Evolutionary conservation across 169 alveolate genomes (phyloP), one percentile per base, ranked within the genome.

Genomic region (Besnoitia besnoiti): DNA sequence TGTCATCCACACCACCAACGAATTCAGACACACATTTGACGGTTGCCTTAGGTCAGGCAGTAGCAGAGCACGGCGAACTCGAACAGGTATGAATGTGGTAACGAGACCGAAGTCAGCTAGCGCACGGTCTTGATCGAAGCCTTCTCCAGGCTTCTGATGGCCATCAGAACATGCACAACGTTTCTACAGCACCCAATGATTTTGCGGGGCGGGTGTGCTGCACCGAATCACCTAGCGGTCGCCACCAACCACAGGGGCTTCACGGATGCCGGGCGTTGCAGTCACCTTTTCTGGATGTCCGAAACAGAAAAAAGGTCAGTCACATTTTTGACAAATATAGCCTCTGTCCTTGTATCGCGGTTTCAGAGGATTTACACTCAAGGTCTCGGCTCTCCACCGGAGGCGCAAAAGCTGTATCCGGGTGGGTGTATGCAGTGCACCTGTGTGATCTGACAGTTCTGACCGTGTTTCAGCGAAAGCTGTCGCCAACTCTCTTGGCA

Each of bases 341-440:
- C 24, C 14, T n/a, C n/a, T n/a, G n/a, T n/a, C n/a, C 46, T n/a
- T 67, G 44, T 67, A 39, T 77, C 59, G 80, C 55, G 46, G 30
- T 0, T 73, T 73, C 84, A 77, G 87, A 77, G 87, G 40, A 42
- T 59, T 4, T 77, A 77, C 87, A 77, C 87, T 19, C 87, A 77
- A 77, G 87, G 62, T 5, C 27, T 3, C 49, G 24, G 49, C 0
- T 21, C 84, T 24, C 47, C 40, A 12, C 10, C 84, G 40, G 33
- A 73, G 46, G 10, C 30, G 73, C 73, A 55, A 10, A 33, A 21
- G 30, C 16, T 33, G 27, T 55, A 27, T 21, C 73, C 73, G 0
- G 35, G 73, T 55, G 73, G 27, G 73, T 5, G 0, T 21, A 24
- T n/a, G n/a, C n/a, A n/a, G n/a, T n/a, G n/a, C n/a, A n/a, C n/a